Evolutionary conservation across 768 basidiomycete genomes (phyloP).

Genomic region (Leccinum incarnatum): DNA sequence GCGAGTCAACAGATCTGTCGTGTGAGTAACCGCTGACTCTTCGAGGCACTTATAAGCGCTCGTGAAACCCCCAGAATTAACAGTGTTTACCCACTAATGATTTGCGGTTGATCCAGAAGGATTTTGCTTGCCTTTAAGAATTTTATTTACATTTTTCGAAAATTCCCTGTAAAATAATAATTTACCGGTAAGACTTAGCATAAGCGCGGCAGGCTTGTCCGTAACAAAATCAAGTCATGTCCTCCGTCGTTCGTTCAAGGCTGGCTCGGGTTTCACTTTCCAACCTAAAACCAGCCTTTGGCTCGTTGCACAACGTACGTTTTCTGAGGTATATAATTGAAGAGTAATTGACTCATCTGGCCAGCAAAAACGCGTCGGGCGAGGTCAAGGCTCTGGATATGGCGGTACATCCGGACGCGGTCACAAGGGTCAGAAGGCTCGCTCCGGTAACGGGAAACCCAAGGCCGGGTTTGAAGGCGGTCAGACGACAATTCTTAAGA

Average conservation of each 20-base stretch:
- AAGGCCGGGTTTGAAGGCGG: conserved; percentile 92
- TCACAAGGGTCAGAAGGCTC: conserved; percentile 93
- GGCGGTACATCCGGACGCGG: conserved; percentile 94
- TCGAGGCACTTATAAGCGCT: neutral
- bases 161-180: neutral
- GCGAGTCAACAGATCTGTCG: neutral
- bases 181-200: neutral
- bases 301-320: conserved; percentile 66
- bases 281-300: conserved; percentile 66
- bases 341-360: conserved; percentile 10
- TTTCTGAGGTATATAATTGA: neutral
- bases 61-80: neutral
- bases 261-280: conserved; percentile 55
- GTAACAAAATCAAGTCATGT: conserved; percentile 26
- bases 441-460: conserved; percentile 82
- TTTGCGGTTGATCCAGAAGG: neutral
- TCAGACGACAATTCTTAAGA: conserved; percentile 88
- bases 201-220: neutral
- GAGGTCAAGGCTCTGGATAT: conserved; percentile 88
- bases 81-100: neutral
- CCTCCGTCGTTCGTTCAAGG: conserved; percentile 34
- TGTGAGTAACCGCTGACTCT: too few species aligned
- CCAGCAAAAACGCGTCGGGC: conserved; percentile 92
- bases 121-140: neutral
- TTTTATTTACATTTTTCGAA: too few species aligned